Evolutionary conservation across 306 rosid species (phyloP), one percentile per base, ranked within the genome.

Genomic region (Dryas drummondii): DNA sequence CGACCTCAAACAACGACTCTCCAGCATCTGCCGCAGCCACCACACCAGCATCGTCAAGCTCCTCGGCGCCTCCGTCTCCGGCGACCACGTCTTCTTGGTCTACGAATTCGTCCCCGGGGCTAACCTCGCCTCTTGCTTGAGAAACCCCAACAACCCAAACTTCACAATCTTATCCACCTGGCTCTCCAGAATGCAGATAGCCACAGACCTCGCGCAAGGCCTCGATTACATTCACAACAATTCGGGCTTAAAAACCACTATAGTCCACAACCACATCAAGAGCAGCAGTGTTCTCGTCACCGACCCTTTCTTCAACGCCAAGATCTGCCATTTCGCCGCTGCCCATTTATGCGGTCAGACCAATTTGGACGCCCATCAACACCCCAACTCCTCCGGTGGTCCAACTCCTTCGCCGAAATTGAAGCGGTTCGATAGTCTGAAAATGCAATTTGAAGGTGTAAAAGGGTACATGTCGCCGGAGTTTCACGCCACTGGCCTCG

Each of bases 381-480:
- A 8, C 19, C 37, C 76, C 13, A 51, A 73, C 17, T 27, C 80
- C 22, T 19, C 22, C 22, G 22, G 22, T 19, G 22, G 22, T 19
- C 22, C 22, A 19, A 19, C 22, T 19, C 22, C 22, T 19, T 19
- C 22, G 22, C 46, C 82, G 7, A 61, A 46, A 46, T 49, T 22
- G 76, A 66, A 10, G 61, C 74, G 65, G 9, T 51, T 75, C 14
- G 52, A 57, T 7, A 74, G 78, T 53, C 66, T 81, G 47, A 75
- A 7, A 27, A 7, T 8, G 60, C 77, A 85, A 66, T 84, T 94
- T 84, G 87, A 86, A 32, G 97, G 98, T 0, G 88, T 83, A 0
- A 79, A 82, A 54, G 98, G 97, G 0, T 94, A 94, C 89, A 90
- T 94, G 98, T 79, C 97, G 42, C 97, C 98, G 79, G 98, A 94